Evolutionary conservation across 2,329 filamentous ascomycete genomes (phyloP), one percentile per base, ranked within the genome.

Genomic region (Penicillium sp.): DNA sequence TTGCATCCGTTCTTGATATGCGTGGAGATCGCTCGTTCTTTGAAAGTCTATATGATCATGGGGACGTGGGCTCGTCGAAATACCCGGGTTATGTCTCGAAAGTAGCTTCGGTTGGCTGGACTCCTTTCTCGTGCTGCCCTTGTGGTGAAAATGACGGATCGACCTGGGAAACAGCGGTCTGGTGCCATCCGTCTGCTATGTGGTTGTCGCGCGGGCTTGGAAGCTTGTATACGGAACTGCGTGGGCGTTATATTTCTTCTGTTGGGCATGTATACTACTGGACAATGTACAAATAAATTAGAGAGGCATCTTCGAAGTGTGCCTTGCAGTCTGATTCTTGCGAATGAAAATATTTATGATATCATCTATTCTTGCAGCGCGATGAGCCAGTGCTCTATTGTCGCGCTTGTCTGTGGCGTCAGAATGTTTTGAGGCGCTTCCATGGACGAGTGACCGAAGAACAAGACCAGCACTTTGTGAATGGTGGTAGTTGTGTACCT

Each of bases 241-340:
- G 24, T 55, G 16, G 46, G 46, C 37, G 37, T 50, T 56, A 37
- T 16, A 6, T 31, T 31, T 27, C 11, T 13, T 49, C 24, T 11
- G 16, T 22, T 35, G 31, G 35, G n/a, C n/a, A n/a, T 56, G 55
- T 61, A 50, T 50, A 50, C 44, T 55, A 58, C 22, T 50, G 18
- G n/a, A 11, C 19, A 50, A 22, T 37, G 43, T 58, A 43, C 46
- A 35, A 43, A 44, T 41, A 51, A 43, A 39, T 40, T 31, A 33
- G 19, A 22, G n/a, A 41, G 18, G 40, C 39, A 40, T 35, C 6
- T 27, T 27, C 11, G 19, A 51, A 9, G 35, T 9, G 7, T 22
- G 6, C 27, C 16, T 10, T 35, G 19, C 6, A 27, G 18, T 51
- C n/a, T 37, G 5, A 22, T 22, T 37, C 18, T 36, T 7, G 13